Conservation (phyloP, 768 basidiomycete genomes). For the Boletellus sp. region DNA sequence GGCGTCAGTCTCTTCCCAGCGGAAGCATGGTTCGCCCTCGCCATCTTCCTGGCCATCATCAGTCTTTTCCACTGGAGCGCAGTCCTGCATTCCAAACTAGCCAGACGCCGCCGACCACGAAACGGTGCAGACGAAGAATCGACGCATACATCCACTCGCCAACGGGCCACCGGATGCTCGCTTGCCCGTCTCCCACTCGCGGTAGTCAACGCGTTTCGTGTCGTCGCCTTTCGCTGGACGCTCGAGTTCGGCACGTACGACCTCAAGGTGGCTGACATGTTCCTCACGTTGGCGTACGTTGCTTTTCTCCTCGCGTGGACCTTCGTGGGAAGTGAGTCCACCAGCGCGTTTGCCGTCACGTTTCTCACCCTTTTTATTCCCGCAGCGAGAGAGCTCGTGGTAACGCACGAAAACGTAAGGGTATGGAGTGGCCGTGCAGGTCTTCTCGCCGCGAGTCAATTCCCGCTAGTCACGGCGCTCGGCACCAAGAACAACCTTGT, state of each 20-base stretch:
- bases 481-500: slow-evolving; percentile 50
- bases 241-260: slow-evolving; percentile 42
- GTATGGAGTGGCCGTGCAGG: slow-evolving; percentile 32
- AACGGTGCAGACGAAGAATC: slow-evolving; percentile 15
- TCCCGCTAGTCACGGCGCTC: slow-evolving; percentile 42
- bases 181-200: slow-evolving; percentile 37
- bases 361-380: background rate
- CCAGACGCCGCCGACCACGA: background rate
- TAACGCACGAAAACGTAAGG: slow-evolving; percentile 5
- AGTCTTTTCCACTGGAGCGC: slow-evolving; percentile 29
- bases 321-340: slow-evolving; percentile 42
- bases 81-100: slow-evolving; percentile 19
- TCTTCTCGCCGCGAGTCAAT: slow-evolving; percentile 34
- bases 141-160: background rate
- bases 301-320: slow-evolving; percentile 42
- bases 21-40: slow-evolving; percentile 17
- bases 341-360: background rate
- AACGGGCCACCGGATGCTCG: slow-evolving; percentile 32
- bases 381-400: slow-evolving; percentile 3
- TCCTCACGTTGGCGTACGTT: slow-evolving; percentile 46
- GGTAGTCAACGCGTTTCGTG: slow-evolving; percentile 41
- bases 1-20: background rate
- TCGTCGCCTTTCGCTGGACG: slow-evolving; percentile 47
- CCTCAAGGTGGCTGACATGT: slow-evolving; percentile 41
- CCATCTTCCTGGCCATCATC: slow-evolving; percentile 12